Evolutionary conservation across 352 stramenopile genomes (phyloP).

Genomic region (Thalassiosira ordinaria): DNA sequence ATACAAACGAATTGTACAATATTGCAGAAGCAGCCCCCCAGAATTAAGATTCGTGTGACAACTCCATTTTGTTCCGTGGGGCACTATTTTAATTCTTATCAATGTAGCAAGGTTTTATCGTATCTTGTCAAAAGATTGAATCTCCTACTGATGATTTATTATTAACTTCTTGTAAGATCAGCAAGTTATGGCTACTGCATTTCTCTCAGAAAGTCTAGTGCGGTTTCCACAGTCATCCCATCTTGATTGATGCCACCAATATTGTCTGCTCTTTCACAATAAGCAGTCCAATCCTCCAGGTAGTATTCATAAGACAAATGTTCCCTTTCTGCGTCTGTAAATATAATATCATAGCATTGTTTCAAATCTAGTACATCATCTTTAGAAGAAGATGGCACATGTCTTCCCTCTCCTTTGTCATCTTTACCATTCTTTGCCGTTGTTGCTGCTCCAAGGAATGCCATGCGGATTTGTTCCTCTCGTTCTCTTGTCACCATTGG

Average conservation of each 20-base stretch:
- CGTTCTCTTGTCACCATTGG: constrained; percentile 70
- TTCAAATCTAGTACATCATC: constrained; percentile 32
- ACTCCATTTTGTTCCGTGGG: too few relatives aligned
- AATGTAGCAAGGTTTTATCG: too few relatives aligned
- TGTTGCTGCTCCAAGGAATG: neutral
- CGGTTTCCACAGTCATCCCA: constrained; percentile 55
- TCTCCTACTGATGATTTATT: too few relatives aligned
- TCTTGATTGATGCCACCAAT: constrained; percentile 11
- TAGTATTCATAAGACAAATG: constrained; percentile 76
- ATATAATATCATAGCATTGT: constrained; percentile 66
- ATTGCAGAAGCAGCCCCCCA: too few relatives aligned
- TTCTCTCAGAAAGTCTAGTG: constrained; percentile 67
- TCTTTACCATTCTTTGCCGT: constrained; percentile 1
- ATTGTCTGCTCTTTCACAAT: constrained; percentile 28
- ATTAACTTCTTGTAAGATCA: too few relatives aligned
- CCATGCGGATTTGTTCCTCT: constrained; percentile 39
- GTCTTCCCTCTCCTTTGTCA: neutral
- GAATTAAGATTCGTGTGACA: too few relatives aligned
- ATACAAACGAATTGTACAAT: too few relatives aligned
- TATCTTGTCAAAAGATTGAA: too few relatives aligned
- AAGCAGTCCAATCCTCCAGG: constrained; percentile 77
- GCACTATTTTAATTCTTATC: too few relatives aligned
- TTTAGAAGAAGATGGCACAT: neutral
- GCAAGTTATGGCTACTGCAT: constrained; percentile 75
- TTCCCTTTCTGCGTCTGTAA: constrained; percentile 74